These are phyloP conservation scores for Mycena rebaudengoi DNA, from an alignment of 768 basidiomycete genomes.

Conservation along the genomic window DNA sequence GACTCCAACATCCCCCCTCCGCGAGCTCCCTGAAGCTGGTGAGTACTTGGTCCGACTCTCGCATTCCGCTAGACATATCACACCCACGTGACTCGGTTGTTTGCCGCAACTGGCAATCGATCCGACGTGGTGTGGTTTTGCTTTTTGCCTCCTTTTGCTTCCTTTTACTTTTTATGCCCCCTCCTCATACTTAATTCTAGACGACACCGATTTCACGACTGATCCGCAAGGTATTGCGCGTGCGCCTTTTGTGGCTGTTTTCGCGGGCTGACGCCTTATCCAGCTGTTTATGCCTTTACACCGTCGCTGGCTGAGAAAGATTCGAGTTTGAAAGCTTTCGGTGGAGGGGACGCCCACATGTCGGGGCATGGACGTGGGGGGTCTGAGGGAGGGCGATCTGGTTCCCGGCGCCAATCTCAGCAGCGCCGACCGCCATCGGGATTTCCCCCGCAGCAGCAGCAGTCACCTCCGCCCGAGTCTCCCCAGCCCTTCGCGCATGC, in stretches of 20 bases:
- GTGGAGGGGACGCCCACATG: conserved; percentile 11
- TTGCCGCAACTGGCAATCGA: not conserved
- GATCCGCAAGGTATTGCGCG: too few species aligned
- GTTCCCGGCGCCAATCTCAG: conserved; percentile 17
- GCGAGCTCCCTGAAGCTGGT: too few species aligned
- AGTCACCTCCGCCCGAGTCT: not conserved
- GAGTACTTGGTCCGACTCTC: too few species aligned
- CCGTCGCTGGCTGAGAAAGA: conserved; percentile 2
- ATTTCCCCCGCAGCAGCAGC: not conserved
- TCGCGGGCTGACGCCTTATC: not conserved
- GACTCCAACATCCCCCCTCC: conserved; percentile 2
- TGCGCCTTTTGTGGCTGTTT: not conserved
- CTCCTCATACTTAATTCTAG: conserved; percentile 9
- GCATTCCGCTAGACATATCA: not conserved
- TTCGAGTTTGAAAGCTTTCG: not conserved
- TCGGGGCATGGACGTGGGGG: conserved; percentile 11
- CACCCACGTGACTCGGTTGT: conserved; percentile 10
- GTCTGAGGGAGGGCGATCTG: too few species aligned
- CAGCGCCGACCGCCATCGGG: not conserved
- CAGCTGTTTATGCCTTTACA: conserved; percentile 21
- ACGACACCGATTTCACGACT: conserved; percentile 6
- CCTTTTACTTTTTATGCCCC: conserved; percentile 17
- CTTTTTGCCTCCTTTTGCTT: not conserved
- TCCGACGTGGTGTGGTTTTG: too few species aligned
- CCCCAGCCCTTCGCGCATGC: conserved; percentile 5